phyloP scores from a whole-genome alignment of 2,329 filamentous ascomycete species.

The Paecilomyces variotii region DNA sequence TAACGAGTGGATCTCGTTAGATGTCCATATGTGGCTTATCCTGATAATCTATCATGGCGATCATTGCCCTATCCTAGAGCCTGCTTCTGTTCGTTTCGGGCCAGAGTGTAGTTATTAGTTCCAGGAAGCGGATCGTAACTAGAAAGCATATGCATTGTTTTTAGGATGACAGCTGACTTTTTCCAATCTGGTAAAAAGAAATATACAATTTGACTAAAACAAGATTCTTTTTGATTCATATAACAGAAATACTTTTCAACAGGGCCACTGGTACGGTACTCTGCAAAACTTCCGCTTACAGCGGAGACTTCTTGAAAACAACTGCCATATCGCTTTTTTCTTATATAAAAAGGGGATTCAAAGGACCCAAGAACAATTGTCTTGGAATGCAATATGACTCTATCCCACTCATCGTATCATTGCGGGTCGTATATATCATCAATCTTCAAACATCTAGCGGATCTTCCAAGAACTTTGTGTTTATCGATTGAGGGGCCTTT shows the following conservation, averaged over 20 bases:
- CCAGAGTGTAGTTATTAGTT: too few species aligned
- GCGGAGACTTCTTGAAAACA: neutral
- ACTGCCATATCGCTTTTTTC: neutral
- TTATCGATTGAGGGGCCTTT: conserved; percentile 45
- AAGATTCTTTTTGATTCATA: neutral
- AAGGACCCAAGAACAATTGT: neutral
- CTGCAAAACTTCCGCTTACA: neutral
- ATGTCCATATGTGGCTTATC: too few species aligned
- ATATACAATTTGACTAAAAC: neutral
- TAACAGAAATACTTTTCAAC: neutral
- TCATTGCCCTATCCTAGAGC: too few species aligned
- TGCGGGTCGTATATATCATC: neutral
- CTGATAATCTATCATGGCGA: too few species aligned
- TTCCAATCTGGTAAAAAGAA: too few species aligned
- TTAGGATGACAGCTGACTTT: too few species aligned
- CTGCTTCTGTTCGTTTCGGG: too few species aligned
- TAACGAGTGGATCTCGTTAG: too few species aligned
- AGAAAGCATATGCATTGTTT: too few species aligned
- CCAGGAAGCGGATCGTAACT: too few species aligned
- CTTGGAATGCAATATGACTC: neutral
- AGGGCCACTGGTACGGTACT: neutral
- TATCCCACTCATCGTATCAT: neutral
- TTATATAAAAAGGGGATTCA: neutral
- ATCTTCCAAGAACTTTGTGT: neutral
- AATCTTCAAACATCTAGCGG: neutral